These are phyloP conservation scores for Penicillium crustosum DNA, from an alignment of 2,329 filamentous ascomycete species.

Conservation along the genomic window DNA sequence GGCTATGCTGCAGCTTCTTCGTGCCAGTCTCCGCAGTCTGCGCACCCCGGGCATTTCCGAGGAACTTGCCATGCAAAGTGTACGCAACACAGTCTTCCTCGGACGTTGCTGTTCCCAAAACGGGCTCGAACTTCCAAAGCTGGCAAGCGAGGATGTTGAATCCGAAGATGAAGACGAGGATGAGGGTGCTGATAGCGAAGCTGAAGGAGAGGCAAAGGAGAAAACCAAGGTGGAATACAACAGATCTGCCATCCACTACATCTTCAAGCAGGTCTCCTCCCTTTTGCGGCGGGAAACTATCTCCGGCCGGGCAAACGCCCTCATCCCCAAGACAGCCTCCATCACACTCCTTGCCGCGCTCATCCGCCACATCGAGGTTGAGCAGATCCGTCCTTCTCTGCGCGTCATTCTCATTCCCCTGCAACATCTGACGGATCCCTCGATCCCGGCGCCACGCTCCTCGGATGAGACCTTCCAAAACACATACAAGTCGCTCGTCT, in stretches of 20 bases:
- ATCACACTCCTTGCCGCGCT: conserved; percentile 73
- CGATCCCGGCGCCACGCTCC: conserved; percentile 69
- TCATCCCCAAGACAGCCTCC: conserved; percentile 72
- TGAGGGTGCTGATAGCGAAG: conserved; percentile 47
- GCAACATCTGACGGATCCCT: conserved; percentile 79
- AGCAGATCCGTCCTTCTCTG: conserved; percentile 62
- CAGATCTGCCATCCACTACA: conserved; percentile 64
- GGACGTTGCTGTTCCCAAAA: conserved; percentile 65
- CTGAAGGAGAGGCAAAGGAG: conserved; percentile 31
- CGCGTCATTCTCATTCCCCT: conserved; percentile 66
- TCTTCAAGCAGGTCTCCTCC: conserved; percentile 75
- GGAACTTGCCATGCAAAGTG: conserved; percentile 72
- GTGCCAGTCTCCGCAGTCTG: conserved; percentile 60
- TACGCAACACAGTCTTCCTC: conserved; percentile 81
- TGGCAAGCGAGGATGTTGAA: conserved; percentile 42
- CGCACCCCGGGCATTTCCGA: conserved; percentile 66
- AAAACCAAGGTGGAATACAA: conserved; percentile 20
- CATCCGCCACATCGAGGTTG: conserved; percentile 58
- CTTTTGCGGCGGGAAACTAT: conserved; percentile 74
- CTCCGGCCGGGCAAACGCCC: conserved; percentile 59
- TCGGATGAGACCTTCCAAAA: conserved; percentile 68
- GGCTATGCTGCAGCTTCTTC: conserved; percentile 61
- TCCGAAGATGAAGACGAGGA: conserved; percentile 43
- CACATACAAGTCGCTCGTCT: conserved; percentile 68
- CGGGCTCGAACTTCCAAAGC: conserved; percentile 46